A percentile compares a stretch with the other conserved stretches of the same genome.
phyloP scores from a whole-genome alignment of 176 grass and related monocot genomes.

The Olyra latifolia region DNA sequence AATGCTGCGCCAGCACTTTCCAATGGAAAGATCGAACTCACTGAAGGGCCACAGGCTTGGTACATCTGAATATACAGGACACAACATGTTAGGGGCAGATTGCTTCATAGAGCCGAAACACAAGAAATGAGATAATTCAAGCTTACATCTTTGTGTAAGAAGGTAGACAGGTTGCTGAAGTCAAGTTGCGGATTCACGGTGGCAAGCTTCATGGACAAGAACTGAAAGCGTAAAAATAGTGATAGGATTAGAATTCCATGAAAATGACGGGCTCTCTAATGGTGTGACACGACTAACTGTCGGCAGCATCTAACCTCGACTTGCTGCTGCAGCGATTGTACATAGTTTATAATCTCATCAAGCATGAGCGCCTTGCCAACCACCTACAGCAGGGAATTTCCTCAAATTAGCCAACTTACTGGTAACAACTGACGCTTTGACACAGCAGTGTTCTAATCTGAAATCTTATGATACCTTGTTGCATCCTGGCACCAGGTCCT shows the following conservation, averaged over 20 bases:
- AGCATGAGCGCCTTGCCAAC: constrained; percentile 86
- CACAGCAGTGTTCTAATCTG: background rate
- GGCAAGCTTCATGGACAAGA: constrained; percentile 96
- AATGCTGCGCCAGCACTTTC: constrained; percentile 60
- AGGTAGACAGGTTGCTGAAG: constrained; percentile 59
- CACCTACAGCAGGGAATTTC: constrained; percentile 39
- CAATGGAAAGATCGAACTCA: constrained; percentile 56
- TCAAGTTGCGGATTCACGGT: constrained; percentile 87
- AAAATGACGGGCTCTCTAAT: constrained; percentile 10
- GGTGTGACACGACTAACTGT: background rate
- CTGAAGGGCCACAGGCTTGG: constrained; percentile 43
- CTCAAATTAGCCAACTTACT: constrained; percentile 6
- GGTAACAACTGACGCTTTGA: background rate
- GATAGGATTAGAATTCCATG: constrained; percentile 8
- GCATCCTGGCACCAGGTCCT: constrained; percentile 88
- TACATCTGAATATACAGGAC: constrained; percentile 62
- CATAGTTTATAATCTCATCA: constrained; percentile 95
- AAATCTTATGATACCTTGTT: constrained; percentile 62
- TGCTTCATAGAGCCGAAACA: background rate
- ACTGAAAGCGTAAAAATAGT: constrained; percentile 42
- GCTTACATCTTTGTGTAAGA: constrained; percentile 86
- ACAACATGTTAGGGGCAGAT: constrained; percentile 1
- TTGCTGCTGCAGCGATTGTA: constrained; percentile 87
- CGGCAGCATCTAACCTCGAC: constrained; percentile 51
- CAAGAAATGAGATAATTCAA: background rate